Evolutionary conservation across 2,329 filamentous ascomycete genomes (phyloP).

Genomic region (Nectriaceae sp.): DNA sequence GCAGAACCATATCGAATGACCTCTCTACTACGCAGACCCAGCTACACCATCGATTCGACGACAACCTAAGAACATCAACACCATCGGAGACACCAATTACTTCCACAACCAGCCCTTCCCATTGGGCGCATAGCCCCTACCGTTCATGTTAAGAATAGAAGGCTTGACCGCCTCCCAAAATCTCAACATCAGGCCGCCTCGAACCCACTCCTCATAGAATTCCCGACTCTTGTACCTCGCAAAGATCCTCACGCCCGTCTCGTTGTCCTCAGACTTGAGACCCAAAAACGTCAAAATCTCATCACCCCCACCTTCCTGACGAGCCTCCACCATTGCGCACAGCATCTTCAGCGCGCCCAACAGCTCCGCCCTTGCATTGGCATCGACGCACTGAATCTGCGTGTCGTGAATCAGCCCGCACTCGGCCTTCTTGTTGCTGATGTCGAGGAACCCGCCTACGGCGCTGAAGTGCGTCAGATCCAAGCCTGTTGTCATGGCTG

Average conservation of each 20-base stretch:
- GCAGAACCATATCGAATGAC: no score
- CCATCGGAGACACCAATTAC: constrained; percentile 2
- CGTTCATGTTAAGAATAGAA: constrained; percentile 18
- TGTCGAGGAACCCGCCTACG: constrained; percentile 24
- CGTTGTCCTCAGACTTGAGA: constrained; percentile 22
- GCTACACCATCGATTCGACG: not conserved
- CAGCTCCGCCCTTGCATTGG: constrained; percentile 9
- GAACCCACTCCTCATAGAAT: constrained; percentile 20
- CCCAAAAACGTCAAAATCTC: constrained; percentile 24
- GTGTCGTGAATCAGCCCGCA: constrained; percentile 27
- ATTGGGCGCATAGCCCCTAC: constrained; percentile 20
- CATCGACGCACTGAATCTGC: constrained; percentile 17
- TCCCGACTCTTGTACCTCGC: constrained; percentile 22
- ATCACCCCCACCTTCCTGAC: constrained; percentile 7
- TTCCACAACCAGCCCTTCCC: constrained; percentile 29
- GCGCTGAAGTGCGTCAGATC: constrained; percentile 24
- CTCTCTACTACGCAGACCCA: no score
- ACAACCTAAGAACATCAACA: not conserved
- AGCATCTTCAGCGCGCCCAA: constrained; percentile 16
- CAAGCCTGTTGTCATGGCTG: constrained; percentile 24
- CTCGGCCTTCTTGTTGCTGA: constrained; percentile 16
- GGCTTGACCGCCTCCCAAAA: constrained; percentile 25
- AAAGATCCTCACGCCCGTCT: constrained; percentile 21
- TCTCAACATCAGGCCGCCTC: constrained; percentile 12
- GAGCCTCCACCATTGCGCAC: constrained; percentile 17